A percentile compares a stretch with the other conserved stretches of the same genome.
These are phyloP conservation scores for Aethionema arabicum DNA, from an alignment of 345 rosid species.

Conservation along the genomic window DNA sequence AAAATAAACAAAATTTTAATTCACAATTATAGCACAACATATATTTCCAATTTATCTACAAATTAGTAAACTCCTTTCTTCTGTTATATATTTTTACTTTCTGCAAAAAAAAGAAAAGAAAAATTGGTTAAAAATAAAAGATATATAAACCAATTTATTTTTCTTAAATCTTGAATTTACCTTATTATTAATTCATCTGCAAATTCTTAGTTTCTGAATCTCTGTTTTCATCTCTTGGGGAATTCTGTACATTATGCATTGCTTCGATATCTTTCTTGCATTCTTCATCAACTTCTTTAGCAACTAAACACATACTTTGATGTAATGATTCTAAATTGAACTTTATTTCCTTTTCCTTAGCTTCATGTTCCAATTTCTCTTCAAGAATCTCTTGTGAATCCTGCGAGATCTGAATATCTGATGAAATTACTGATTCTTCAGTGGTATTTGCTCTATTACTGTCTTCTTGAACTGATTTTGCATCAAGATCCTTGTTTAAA, in stretches of 20 bases:
- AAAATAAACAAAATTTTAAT: not conserved
- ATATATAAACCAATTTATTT: not conserved
- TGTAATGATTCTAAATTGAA: constrained; percentile 15
- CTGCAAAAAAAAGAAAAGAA: constrained; percentile 23
- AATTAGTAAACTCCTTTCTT: constrained; percentile 7
- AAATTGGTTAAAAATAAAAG: constrained; percentile 1
- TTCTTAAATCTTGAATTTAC: not conserved
- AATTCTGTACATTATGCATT: constrained; percentile 3
- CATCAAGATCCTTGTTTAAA: constrained; percentile 2
- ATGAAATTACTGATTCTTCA: constrained; percentile 14
- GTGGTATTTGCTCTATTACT: constrained; percentile 1
- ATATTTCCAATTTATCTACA: constrained; percentile 17
- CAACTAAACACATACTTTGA: constrained; percentile 1
- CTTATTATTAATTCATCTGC: not conserved
- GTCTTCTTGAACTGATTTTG: constrained; percentile 2
- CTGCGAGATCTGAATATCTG: constrained; percentile 9
- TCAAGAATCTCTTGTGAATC: constrained; percentile 17
- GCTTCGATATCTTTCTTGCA: not conserved
- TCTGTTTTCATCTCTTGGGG: constrained; percentile 3
- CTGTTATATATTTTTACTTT: constrained; percentile 1
- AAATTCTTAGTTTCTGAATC: not conserved
- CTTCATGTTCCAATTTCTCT: constrained; percentile 10
- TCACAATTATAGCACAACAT: constrained; percentile 15
- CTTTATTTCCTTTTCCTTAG: constrained; percentile 8
- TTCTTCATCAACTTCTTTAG: constrained; percentile 10